A percentile compares a stretch with the other conserved stretches of the same genome.
phyloP scores from a whole-genome alignment of 805 yeast species.

The Wickerhamomyces alni region DNA sequence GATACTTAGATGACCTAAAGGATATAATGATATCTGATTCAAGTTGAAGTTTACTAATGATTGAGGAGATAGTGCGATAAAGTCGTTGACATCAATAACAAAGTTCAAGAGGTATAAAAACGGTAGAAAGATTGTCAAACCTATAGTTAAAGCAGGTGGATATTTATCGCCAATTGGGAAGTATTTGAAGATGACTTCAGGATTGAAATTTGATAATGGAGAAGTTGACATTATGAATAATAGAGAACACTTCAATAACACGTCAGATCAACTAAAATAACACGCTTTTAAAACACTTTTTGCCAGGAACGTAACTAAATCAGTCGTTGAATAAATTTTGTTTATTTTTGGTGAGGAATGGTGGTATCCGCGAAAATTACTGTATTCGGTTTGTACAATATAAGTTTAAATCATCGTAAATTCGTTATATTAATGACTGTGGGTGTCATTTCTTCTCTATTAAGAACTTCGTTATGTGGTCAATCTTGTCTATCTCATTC shows the following conservation, averaged over 20 bases:
- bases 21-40: constrained; percentile 51
- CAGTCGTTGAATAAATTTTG: no score
- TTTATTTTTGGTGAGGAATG: no score
- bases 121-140: constrained; percentile 49
- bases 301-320: no score
- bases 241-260: no score
- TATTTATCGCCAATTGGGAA: constrained; percentile 18
- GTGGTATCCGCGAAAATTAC: no score
- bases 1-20: constrained; percentile 57
- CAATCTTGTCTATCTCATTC: constrained; percentile 22
- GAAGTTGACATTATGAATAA: not conserved
- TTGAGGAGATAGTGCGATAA: constrained; percentile 47
- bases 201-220: not conserved
- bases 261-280: not conserved
- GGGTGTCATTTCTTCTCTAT: constrained; percentile 7
- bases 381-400: no score
- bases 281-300: no score
- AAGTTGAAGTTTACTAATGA: constrained; percentile 43
- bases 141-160: constrained; percentile 61
- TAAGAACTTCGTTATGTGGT: constrained; percentile 21
- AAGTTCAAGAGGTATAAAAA: constrained; percentile 35
- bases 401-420: no score
- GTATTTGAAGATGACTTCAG: not conserved
- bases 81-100: constrained; percentile 24
- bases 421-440: not conserved